Conservation (phyloP, 352 stramenopile species). For the Globisporangium heterothallicum region DNA sequence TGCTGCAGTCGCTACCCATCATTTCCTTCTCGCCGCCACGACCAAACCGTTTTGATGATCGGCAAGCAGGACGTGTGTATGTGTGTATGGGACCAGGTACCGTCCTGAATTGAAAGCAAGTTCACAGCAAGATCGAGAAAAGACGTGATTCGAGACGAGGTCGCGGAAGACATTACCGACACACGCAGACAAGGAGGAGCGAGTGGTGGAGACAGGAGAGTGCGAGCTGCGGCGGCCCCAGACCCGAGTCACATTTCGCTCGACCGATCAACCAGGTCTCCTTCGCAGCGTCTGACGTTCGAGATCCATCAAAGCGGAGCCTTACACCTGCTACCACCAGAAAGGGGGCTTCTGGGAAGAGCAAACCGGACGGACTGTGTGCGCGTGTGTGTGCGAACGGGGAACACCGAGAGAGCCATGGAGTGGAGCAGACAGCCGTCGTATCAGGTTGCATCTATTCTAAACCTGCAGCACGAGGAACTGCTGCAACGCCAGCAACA, state of each 20-base stretch:
- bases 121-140: slow-evolving; percentile 8
- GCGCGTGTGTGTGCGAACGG: slow-evolving; percentile 4
- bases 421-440: slow-evolving; percentile 21
- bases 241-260: background rate
- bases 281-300: too few relatives aligned
- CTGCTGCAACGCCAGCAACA: background rate
- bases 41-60: too few relatives aligned
- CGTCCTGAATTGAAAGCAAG: slow-evolving; percentile 24
- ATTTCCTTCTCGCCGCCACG: too few relatives aligned
- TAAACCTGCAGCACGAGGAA: slow-evolving; percentile 1
- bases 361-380: background rate
- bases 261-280: too few relatives aligned
- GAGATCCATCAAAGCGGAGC: background rate
- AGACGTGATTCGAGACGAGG: slow-evolving; percentile 7
- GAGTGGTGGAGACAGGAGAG: slow-evolving; percentile 16
- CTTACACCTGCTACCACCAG: slow-evolving; percentile 3
- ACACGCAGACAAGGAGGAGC: background rate
- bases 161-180: background rate
- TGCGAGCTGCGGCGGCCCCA: too few relatives aligned
- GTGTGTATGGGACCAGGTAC: slow-evolving; percentile 19
- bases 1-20: too few relatives aligned
- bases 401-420: slow-evolving; percentile 16
- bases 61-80: background rate
- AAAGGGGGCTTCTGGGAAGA: slow-evolving; percentile 9
- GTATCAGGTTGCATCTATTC: slow-evolving; percentile 3